Evolutionary conservation across 768 basidiomycete species (phyloP).

Genomic region (Lentinula sp.): DNA sequence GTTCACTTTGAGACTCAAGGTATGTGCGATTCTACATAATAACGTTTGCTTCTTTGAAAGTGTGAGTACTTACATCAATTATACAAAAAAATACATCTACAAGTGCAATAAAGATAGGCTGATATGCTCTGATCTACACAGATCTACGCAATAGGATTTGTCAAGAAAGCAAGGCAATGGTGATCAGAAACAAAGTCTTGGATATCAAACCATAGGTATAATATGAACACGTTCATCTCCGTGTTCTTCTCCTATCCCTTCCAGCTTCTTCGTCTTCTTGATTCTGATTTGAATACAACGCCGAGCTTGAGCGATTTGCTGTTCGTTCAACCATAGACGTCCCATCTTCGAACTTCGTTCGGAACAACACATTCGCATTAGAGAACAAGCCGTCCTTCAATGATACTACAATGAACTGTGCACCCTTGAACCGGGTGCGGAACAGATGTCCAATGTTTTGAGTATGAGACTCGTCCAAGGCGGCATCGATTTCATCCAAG

Average conservation of each 20-base stretch:
- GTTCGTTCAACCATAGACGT: conserved; percentile 87
- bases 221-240: not conserved
- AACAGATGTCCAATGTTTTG: conserved; percentile 99
- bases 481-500: conserved; percentile 97
- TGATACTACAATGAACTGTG: conserved; percentile 96
- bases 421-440: conserved; percentile 93
- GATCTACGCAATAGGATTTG: not conserved
- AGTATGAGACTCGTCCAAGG: conserved; percentile 91
- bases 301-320: conserved; percentile 54
- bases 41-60: too few relatives aligned
- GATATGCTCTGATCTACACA: not conserved
- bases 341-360: conserved; percentile 89
- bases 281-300: conserved; percentile 30
- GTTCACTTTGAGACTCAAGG: too few relatives aligned
- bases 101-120: not conserved
- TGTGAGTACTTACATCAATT: too few relatives aligned
- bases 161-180: too few relatives aligned
- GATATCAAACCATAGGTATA: not conserved
- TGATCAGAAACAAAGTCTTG: too few relatives aligned
- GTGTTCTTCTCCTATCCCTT: conserved; percentile 6
- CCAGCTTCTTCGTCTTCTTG: conserved; percentile 2
- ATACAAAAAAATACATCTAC: not conserved
- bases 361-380: conserved; percentile 95
- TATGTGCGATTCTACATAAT: too few relatives aligned
- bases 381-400: conserved; percentile 97